phyloP scores from a whole-genome alignment of 345 rosid genomes.

The Excoecaria cochinchinensis region DNA sequence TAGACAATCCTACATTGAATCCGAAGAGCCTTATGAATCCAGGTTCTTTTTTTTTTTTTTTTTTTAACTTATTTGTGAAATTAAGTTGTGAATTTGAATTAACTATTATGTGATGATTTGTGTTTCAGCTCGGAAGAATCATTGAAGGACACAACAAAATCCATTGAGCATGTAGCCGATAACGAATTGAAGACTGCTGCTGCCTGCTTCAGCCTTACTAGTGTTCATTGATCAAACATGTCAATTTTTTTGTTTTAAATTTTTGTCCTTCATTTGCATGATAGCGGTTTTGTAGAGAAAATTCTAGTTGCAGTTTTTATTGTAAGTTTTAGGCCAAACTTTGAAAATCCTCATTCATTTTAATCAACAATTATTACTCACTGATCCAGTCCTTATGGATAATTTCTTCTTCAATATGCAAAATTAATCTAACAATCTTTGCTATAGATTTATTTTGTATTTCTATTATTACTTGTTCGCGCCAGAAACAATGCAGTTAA shows the following conservation, averaged over 20 bases:
- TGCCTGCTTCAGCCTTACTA: conserved; percentile 77
- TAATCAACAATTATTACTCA: no score
- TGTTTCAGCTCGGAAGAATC: conserved; percentile 65
- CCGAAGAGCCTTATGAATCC: conserved; percentile 35
- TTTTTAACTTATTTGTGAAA: neutral
- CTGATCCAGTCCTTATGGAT: no score
- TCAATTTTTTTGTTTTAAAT: no score
- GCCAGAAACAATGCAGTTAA: conserved; percentile 15
- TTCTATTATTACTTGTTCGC: neutral
- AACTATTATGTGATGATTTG: neutral
- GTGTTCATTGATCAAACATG: conserved; percentile 45
- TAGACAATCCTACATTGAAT: conserved; percentile 65
- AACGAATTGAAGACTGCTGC: conserved; percentile 85
- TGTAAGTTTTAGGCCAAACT: no score
- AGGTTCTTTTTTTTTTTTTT: neutral
- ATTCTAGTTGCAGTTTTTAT: no score
- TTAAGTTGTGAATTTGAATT: neutral
- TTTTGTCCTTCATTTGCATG: no score
- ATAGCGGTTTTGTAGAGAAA: no score
- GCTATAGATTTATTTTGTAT: no score
- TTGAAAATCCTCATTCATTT: no score
- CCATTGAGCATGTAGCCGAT: conserved; percentile 55
- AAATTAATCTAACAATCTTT: no score
- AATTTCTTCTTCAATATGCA: no score
- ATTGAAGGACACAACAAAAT: conserved; percentile 48